A percentile compares a stretch with the other conserved stretches of the same genome.
Conservation (phyloP, 495 filamentous ascomycete species). For the Penicillium mononematosum region DNA sequence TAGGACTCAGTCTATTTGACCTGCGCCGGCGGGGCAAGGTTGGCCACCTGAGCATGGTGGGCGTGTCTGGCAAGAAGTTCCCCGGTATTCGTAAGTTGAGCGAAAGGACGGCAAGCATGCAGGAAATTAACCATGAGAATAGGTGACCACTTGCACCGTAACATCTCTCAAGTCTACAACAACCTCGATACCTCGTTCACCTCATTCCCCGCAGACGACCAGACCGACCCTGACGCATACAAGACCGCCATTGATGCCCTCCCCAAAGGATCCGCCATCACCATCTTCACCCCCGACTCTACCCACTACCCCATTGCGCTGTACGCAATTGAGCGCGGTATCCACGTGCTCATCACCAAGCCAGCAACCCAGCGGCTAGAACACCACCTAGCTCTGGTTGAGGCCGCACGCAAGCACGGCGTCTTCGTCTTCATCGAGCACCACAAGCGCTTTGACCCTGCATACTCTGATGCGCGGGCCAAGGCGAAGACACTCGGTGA, state of each 20-base stretch:
- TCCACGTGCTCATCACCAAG: constrained; percentile 94
- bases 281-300: constrained; percentile 93
- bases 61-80: constrained; percentile 82
- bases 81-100: constrained; percentile 75
- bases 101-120: background rate
- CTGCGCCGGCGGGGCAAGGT: constrained; percentile 86
- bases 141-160: constrained; percentile 84
- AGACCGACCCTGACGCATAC: constrained; percentile 76
- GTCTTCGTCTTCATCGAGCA: constrained; percentile 95
- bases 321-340: constrained; percentile 81
- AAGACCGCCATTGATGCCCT: constrained; percentile 86
- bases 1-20: constrained; percentile 87
- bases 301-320: constrained; percentile 94
- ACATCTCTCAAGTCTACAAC: constrained; percentile 87
- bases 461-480: constrained; percentile 78
- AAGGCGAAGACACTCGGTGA: constrained; percentile 74
- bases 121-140: constrained; percentile 6
- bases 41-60: constrained; percentile 82
- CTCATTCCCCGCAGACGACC: constrained; percentile 73
- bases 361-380: constrained; percentile 83
- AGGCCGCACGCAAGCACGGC: constrained; percentile 66
- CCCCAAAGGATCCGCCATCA: constrained; percentile 81
- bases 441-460: constrained; percentile 93
- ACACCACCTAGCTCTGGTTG: constrained; percentile 74
- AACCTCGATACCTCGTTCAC: constrained; percentile 77